Evolutionary conservation across 768 basidiomycete genomes (phyloP), one percentile per base, ranked within the genome.

Genomic region (Serendipita sp.): DNA sequence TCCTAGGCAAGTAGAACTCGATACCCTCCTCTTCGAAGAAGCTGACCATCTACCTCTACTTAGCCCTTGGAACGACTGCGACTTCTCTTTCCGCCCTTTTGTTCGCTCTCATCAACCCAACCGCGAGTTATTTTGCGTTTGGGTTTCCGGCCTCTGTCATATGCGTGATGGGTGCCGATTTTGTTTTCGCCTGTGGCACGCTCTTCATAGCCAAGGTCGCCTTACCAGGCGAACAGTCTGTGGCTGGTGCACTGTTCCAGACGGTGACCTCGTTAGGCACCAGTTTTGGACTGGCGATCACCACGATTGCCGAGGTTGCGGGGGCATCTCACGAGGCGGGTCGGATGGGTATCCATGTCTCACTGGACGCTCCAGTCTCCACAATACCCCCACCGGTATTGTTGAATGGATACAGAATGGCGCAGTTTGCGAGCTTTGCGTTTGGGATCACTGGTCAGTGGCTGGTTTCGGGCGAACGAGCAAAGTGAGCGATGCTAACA

Each of bases 191-290:
- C 0, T 75, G 83, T 0, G 89, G 89, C 2, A 86, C 86, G 3
- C 74, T 91, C 15, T 91, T 86, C 68, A 80, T 89, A 47, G 85
- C 88, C 2, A 86, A 84, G 69, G 77, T 86, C 8, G 78, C 82
- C 1, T 71, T 79, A 1, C 83, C 82, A 2, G 78, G 86, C 64
- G 89, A 91, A 68, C 89, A 91, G 72, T 85, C 83, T 72, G 76
- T 90, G 3, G 83, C 84, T 3, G 88, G 86, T 2, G 89, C 83
- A 10, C 66, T 89, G 18, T 89, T 90, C 73, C 86, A 87, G 70
- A 89, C 89, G 0, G 83, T 91, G 80, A 85, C 81, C 3, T 85
- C 86, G 76, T 72, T 89, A 13, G 88, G 88, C 4, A 81, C 81
- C 0, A 79, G 86, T 3, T 77, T 88, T 44, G 88, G 88, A 15